Base-by-base conservation (phyloP, 352 stramenopile genomes). In the Globisporangium cederbergense region DNA sequence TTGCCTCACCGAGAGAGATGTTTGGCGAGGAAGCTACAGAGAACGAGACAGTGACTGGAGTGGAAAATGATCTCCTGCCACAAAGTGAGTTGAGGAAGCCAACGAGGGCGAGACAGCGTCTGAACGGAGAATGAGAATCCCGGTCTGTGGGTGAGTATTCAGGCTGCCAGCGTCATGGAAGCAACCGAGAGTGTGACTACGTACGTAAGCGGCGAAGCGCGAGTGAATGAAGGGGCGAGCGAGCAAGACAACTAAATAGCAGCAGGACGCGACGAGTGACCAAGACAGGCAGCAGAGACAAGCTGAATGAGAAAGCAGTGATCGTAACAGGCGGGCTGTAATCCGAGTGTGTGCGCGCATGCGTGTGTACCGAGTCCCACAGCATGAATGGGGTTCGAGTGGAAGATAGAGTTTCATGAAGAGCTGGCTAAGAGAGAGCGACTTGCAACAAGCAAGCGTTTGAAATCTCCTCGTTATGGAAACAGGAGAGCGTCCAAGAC, bases 41-140 rank as follows among this genome's bases (percentile, higher is more conserved):
- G 49, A 55, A 25, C 25, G 49, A 55, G 49, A 55, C 49, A 55
- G 49, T 25, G 25, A 55, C 49, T 55, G 49, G 25, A 55, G 49
- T 55, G 25, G 25, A 36, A 25, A 34, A 10, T 38, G 25, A n/a
- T 55, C 49, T 36, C 49, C 25, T 22, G 49, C 13, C 25, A 55
- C 49, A 55, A 43, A 53, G 47, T n/a, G 49, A 55, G 25, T 55
- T 10, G 49, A 55, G 49, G 25, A 55, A 55, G 49, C 49, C 49
- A 55, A 38, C 38, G 25, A 28, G 13, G 49, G 49, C 49, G 28
- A 55, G 25, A 55, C 22, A 36, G 49, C 49, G 49, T 55, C 49
- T 38, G 25, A 4, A 55, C 14, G 49, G 22, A 14, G 49, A 55
- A 36, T 38, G n/a, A 32, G 18, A n/a, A 0, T 25, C 49, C 49